Conservation (phyloP, 1,284 basidiomycete genomes). For the Cutaneotrichosporon mucoides region DNA sequence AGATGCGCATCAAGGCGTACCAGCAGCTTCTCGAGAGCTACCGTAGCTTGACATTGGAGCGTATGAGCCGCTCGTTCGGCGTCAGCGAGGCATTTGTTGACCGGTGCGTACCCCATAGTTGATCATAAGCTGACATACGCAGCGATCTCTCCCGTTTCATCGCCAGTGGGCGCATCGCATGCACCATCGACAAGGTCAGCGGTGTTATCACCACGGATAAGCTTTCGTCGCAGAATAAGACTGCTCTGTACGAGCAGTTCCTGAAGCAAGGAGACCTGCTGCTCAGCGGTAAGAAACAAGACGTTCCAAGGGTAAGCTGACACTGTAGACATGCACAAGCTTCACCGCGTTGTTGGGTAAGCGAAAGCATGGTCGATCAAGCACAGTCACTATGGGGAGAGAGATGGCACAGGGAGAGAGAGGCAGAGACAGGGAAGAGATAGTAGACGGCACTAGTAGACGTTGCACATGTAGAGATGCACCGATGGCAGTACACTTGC, state of each 20-base stretch:
- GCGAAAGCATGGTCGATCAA: not conserved
- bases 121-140: conserved; percentile 1
- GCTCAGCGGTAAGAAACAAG: conserved; percentile 57
- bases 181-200: conserved; percentile 89
- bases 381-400: too few species aligned
- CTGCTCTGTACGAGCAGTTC: conserved; percentile 84
- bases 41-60: conserved; percentile 81
- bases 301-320: not conserved
- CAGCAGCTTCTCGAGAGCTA: conserved; percentile 88
- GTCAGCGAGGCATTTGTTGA: conserved; percentile 87
- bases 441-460: not conserved
- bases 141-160: conserved; percentile 93
- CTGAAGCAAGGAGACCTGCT: conserved; percentile 84
- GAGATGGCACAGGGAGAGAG: too few species aligned
- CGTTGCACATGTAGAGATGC: not conserved
- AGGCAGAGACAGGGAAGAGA: too few species aligned
- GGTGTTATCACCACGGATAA: conserved; percentile 93
- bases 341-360: conserved; percentile 48
- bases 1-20: conserved; percentile 96
- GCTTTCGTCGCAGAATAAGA: conserved; percentile 69
- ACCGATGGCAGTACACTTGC: not conserved
- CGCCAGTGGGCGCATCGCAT: conserved; percentile 79
- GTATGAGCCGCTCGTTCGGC: conserved; percentile 82
- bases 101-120: conserved; percentile 54
- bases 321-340: conserved; percentile 45